These are phyloP conservation scores for Speleostelium caveatum DNA, from an alignment of 78 protist genomes.

Conservation along the genomic window DNA sequence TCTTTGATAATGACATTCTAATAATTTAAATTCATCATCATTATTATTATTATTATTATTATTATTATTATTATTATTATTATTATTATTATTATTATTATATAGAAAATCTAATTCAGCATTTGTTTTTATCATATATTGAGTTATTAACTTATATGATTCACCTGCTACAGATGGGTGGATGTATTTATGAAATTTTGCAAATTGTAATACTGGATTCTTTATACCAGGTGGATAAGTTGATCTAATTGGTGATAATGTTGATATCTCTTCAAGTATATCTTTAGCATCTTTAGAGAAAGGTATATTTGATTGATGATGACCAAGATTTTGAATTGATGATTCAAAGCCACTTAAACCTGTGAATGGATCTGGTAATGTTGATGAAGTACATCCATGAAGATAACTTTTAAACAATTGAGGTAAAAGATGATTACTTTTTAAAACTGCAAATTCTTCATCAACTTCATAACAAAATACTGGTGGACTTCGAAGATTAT, in stretches of 20 bases:
- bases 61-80: too few relatives aligned
- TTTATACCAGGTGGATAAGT: neutral
- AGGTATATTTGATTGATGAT: neutral
- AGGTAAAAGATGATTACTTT: neutral
- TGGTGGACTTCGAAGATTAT: neutral
- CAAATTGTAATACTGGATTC: neutral
- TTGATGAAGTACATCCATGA: neutral
- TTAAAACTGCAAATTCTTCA: neutral
- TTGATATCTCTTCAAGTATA: neutral
- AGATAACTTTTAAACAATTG: neutral
- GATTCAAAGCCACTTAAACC: neutral
- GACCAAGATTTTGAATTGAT: neutral
- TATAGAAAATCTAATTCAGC: neutral
- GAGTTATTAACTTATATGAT: neutral
- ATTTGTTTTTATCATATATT: neutral
- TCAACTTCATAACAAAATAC: neutral
- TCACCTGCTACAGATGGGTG: neutral
- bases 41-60: too few relatives aligned
- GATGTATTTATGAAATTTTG: neutral
- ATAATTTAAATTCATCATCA: neutral
- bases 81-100: too few relatives aligned
- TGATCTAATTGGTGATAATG: neutral
- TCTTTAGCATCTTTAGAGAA: neutral
- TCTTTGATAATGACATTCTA: neutral
- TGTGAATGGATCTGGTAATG: slow-evolving; percentile 7